A percentile compares a stretch with the other conserved stretches of the same genome.
These are phyloP conservation scores for Neurospora sp. DNA, from an alignment of 495 filamentous ascomycete species.

Conservation along the genomic window DNA sequence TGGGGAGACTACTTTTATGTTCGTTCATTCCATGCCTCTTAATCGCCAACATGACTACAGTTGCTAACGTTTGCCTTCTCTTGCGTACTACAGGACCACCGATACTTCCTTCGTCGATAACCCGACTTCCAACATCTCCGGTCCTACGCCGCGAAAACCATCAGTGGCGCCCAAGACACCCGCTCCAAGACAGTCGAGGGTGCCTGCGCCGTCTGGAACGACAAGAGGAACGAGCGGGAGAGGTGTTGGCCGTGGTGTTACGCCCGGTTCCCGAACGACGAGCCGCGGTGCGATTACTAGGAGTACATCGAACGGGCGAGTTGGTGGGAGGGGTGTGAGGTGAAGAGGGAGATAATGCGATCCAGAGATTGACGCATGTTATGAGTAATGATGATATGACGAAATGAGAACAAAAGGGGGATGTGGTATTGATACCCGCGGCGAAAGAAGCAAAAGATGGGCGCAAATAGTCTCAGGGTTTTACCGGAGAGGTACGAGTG, in stretches of 20 bases:
- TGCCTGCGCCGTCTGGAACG: constrained; percentile 24
- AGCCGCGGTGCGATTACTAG: background rate
- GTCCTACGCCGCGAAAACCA: constrained; percentile 31
- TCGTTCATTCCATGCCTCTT: constrained; percentile 17
- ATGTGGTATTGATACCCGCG: background rate
- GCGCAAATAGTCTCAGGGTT: background rate
- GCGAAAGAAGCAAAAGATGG: background rate
- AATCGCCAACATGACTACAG: background rate
- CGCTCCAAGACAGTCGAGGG: constrained; percentile 37
- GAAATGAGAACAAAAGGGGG: background rate
- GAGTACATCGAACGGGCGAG: constrained; percentile 7
- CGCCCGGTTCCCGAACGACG: constrained; percentile 36
- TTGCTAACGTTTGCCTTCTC: constrained; percentile 10
- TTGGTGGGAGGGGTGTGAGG: constrained; percentile 27
- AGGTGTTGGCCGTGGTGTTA: constrained; percentile 22
- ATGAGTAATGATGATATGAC: background rate
- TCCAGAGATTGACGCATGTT: background rate
- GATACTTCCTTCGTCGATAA: constrained; percentile 93
- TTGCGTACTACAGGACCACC: constrained; percentile 55
- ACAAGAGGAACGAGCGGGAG: constrained; percentile 31
- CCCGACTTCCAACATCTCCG: constrained; percentile 50
- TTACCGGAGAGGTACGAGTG: background rate
- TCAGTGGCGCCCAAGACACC: constrained; percentile 41
- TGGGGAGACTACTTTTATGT: constrained; percentile 84
- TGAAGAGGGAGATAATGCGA: constrained; percentile 6